Percentiles rank a stretch among this genome's conserved stretches.
These are phyloP conservation scores for Tulasnella sp. DNA, from an alignment of 768 basidiomycete species.

Conservation along the genomic window DNA sequence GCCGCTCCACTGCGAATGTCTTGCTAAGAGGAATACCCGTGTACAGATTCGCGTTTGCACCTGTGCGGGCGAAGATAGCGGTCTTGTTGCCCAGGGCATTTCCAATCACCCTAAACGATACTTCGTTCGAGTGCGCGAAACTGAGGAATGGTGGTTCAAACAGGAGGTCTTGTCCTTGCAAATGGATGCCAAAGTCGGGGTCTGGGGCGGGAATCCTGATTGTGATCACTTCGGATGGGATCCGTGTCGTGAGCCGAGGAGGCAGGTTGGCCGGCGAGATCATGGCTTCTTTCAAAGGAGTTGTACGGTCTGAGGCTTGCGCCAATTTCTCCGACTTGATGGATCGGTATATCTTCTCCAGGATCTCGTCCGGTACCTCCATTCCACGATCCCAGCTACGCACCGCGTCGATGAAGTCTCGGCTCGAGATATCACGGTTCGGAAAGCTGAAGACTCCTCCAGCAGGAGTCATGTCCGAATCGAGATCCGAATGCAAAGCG, in stretches of 20 bases:
- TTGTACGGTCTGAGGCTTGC: slow-evolving; percentile 47
- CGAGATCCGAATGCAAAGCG: slow-evolving; percentile 44
- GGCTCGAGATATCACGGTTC: slow-evolving; percentile 46
- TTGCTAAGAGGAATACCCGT: slow-evolving; percentile 69
- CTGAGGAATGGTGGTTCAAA: slow-evolving; percentile 80
- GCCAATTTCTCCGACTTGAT: slow-evolving; percentile 52
- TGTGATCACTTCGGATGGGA: slow-evolving; percentile 79
- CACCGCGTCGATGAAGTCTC: slow-evolving; percentile 80
- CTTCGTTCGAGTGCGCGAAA: slow-evolving; percentile 67
- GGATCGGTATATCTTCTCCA: slow-evolving; percentile 70
- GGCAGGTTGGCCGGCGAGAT: slow-evolving; percentile 49
- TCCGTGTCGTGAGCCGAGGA: slow-evolving; percentile 68
- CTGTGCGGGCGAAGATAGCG: slow-evolving; percentile 73
- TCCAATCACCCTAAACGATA: slow-evolving; percentile 87
- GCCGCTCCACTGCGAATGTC: slow-evolving; percentile 69
- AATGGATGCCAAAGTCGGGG: slow-evolving; percentile 65
- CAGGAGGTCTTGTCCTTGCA: slow-evolving; percentile 75
- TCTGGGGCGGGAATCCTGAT: slow-evolving; percentile 80
- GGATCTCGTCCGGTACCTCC: slow-evolving; percentile 59
- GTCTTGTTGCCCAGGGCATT: slow-evolving; percentile 69
- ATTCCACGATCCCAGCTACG: slow-evolving; percentile 60
- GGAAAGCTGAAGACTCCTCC: slow-evolving; percentile 11
- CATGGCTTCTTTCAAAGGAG: slow-evolving; percentile 30
- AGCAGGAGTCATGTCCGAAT: slow-evolving; percentile 10
- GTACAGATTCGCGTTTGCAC: slow-evolving; percentile 74